Conservation (phyloP, 169 alveolate genomes). For the Prorocentrum cordatum region DNA sequence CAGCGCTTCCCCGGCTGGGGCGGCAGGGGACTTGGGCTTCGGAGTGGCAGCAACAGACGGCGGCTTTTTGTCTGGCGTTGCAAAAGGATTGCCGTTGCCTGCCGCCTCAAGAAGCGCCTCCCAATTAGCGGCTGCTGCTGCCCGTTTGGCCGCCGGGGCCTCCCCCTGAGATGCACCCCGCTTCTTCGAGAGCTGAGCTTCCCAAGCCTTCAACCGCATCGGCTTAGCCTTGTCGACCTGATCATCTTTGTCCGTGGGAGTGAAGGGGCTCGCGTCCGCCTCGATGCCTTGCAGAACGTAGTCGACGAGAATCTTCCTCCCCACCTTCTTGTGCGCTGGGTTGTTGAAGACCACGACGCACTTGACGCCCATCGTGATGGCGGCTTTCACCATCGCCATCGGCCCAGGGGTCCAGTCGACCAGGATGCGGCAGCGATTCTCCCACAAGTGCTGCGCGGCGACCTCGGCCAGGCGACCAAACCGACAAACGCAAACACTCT, state of each 20-base stretch:
- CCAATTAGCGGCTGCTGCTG: neutral
- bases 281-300: neutral
- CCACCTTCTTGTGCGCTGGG: neutral
- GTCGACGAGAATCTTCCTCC: neutral
- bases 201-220: neutral
- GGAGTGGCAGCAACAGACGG: too few species aligned
- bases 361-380: neutral
- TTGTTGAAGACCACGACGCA: neutral
- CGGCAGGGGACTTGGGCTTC: too few species aligned
- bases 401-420: neutral
- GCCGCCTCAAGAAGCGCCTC: too few species aligned
- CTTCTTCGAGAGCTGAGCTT: neutral
- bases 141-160: neutral
- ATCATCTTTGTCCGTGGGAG: neutral
- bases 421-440: neutral
- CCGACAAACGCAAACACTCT: neutral
- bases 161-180: neutral
- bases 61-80: too few species aligned
- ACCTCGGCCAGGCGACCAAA: neutral
- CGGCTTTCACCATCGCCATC: neutral
- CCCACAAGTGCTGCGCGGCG: slow-evolving; percentile 6
- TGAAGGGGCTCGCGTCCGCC: neutral
- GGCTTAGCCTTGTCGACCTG: neutral
- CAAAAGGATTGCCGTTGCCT: too few species aligned
- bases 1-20: too few species aligned